Percentiles rank a stretch among this genome's conserved stretches.
Conservation (phyloP, 176 grass and related monocot species). For the Ensete ventricosum region DNA sequence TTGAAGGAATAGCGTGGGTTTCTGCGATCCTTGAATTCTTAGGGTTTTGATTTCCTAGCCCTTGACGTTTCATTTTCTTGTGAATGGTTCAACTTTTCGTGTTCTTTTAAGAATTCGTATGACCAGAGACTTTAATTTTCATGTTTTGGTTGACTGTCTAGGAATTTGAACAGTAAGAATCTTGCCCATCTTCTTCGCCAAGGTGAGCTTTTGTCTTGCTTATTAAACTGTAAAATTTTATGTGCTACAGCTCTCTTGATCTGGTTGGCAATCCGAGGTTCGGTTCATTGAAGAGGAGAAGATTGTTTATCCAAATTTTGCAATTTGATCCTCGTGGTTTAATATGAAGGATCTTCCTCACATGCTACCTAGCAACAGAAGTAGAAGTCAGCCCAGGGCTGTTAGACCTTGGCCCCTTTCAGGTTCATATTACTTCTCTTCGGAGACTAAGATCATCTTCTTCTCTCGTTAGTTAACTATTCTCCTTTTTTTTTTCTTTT, state of each 20-base stretch:
- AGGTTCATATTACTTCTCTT: slow-evolving; percentile 33
- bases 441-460: not conserved
- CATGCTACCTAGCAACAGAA: slow-evolving; percentile 79
- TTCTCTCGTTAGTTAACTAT: not conserved
- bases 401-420: slow-evolving; percentile 46
- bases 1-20: not conserved
- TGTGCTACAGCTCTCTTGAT: not conserved
- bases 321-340: slow-evolving; percentile 6
- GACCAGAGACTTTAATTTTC: no score
- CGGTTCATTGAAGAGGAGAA: not conserved
- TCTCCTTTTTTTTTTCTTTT: not conserved
- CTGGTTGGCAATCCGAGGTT: not conserved
- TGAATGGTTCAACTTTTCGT: no score
- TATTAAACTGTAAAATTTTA: not conserved
- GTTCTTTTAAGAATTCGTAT: no score
- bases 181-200: not conserved
- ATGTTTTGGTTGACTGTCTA: no score
- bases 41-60: no score
- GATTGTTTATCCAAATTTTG: not conserved
- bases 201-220: not conserved
- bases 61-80: no score
- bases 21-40: not conserved
- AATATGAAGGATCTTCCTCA: slow-evolving; percentile 40
- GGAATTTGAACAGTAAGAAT: not conserved
- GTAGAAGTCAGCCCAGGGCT: slow-evolving; percentile 51